A percentile compares a stretch with the other conserved stretches of the same genome.
These are phyloP conservation scores for Brassica carinata DNA, from an alignment of 345 rosid species.

Conservation along the genomic window DNA sequence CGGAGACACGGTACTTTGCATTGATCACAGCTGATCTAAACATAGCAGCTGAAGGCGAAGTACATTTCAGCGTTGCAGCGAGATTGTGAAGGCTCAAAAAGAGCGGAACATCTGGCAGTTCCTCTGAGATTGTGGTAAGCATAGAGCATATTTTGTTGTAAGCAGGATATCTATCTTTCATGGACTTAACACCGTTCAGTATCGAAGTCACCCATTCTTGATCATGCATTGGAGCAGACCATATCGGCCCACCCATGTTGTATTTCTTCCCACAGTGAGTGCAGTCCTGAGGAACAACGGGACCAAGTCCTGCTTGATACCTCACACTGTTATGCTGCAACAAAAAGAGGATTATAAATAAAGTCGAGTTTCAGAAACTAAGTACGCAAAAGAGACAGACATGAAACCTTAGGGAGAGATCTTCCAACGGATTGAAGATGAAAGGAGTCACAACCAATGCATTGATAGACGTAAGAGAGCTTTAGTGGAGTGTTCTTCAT, in stretches of 20 bases:
- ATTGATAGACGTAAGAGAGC: slow-evolving; percentile 96
- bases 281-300: slow-evolving; percentile 90
- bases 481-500: slow-evolving; percentile 99
- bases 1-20: slow-evolving; percentile 91
- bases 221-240: slow-evolving; percentile 98
- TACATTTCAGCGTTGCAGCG: slow-evolving; percentile 89
- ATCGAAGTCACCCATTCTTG: slow-evolving; percentile 85
- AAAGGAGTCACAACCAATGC: slow-evolving; percentile 96
- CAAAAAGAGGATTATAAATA: neutral
- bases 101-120: slow-evolving; percentile 91
- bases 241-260: slow-evolving; percentile 96
- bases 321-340: slow-evolving; percentile 78
- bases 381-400: slow-evolving; percentile 2
- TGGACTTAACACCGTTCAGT: slow-evolving; percentile 65
- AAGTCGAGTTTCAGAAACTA: neutral
- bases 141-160: slow-evolving; percentile 84
- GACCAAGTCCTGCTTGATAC: slow-evolving; percentile 93
- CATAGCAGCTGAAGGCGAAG: slow-evolving; percentile 94
- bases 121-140: slow-evolving; percentile 93
- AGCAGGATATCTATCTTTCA: slow-evolving; percentile 88
- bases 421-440: slow-evolving; percentile 95
- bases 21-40: slow-evolving; percentile 95
- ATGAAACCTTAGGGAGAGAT: slow-evolving; percentile 75
- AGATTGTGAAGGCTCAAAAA: slow-evolving; percentile 94
- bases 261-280: slow-evolving; percentile 91